Base-by-base conservation (phyloP, 257 asterid genomes). In the Capsicum pubescens region DNA sequence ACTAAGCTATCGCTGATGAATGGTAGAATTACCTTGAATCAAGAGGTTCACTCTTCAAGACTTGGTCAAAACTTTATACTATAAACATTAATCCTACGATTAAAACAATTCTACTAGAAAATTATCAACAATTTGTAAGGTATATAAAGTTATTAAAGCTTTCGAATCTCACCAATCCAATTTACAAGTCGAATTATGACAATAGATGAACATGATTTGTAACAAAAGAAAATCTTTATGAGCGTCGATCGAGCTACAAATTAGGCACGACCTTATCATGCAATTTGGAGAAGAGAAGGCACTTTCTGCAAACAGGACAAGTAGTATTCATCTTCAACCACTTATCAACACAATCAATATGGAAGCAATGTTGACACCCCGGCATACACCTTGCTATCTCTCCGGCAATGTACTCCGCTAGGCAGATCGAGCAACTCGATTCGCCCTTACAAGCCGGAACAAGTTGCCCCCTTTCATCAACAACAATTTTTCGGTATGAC, bases 291-390 rank as follows among this genome's bases (percentile, higher is more conserved):
- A 26, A 76, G 42, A 76, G 81, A 14, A 76, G 88, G 26, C 74
- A 80, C 48, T 66, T 85, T 79, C 94, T 66, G 81, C 94, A 91
- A 54, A 87, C 15, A 4, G 93, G 92, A 17, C 92, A 88, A 14
- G 84, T 70, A 15, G 71, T 50, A n/a, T 87, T 86, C 55, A 84
- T 69, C 69, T 80, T 78, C 56, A 88, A 60, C 91, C 93, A 90
- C 80, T 71, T 80, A 70, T 86, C 86, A 79, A 90, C 87, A 80
- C 91, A 88, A 17, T 87, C 85, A 26, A 74, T 82, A 71, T 89
- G 93, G 85, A 86, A 91, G 60, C 84, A 87, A 68, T 88, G 92
- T 35, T 79, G 85, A 21, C 93, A 89, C 21, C 77, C 86, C 15
- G 88, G 90, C 78, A 88, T 87, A 71, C 84, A 55, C 74, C 86